Percentiles rank a stretch among this genome's conserved stretches.
phyloP scores from a whole-genome alignment of 108 stramenopile genomes.

The Cyclostephanos invisitatus region DNA sequence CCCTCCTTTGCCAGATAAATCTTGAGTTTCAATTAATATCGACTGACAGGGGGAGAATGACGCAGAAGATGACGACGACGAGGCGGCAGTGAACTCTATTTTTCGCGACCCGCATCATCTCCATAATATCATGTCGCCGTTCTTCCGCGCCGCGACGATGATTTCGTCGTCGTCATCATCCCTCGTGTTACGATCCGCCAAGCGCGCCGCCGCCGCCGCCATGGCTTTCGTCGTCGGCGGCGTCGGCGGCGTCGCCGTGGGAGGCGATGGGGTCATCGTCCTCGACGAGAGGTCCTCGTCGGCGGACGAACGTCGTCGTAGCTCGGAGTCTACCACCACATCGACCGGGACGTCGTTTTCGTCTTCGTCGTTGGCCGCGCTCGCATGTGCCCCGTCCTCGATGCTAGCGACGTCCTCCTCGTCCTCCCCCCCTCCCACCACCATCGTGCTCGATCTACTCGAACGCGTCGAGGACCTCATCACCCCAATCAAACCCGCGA shows the following conservation, averaged over 20 bases:
- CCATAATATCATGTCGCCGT: neutral
- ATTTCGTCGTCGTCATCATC: neutral
- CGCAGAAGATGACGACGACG: no score
- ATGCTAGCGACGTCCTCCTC: neutral
- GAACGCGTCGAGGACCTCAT: constrained; percentile 7
- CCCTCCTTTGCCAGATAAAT: no score
- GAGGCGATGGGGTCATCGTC: neutral
- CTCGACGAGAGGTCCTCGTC: no score
- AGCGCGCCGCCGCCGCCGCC: no score
- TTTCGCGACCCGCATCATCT: no score
- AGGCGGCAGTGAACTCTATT: no score
- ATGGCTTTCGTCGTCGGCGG: no score
- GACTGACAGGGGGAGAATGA: no score
- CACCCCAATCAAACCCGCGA: constrained; percentile 54
- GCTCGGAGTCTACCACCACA: neutral
- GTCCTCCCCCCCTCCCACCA: neutral
- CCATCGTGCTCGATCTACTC: neutral
- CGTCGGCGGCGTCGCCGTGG: neutral
- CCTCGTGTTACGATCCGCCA: no score
- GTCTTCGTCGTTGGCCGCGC: neutral
- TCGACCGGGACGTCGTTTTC: neutral
- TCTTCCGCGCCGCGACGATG: neutral
- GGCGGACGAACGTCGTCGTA: no score
- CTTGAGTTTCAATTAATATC: no score
- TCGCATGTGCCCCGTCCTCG: neutral